Evolutionary conservation across 768 basidiomycete genomes (phyloP).

Genomic region (Tylopilus vinaceipallidus): DNA sequence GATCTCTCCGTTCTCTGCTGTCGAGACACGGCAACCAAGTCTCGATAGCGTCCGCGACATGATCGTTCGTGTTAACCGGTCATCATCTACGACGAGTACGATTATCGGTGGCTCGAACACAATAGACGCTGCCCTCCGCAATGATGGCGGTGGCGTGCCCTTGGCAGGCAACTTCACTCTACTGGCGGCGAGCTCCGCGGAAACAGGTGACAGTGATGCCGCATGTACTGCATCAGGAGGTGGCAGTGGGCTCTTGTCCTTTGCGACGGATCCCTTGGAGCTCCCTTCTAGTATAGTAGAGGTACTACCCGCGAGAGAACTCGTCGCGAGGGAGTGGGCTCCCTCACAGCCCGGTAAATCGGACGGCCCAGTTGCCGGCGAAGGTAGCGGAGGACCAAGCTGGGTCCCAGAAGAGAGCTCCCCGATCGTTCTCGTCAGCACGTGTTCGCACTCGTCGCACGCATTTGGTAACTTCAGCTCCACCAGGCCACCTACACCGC

Average conservation of each 20-base stretch:
- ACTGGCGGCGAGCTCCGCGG: conserved; percentile 8
- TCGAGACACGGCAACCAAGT: conserved; percentile 73
- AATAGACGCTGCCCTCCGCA: conserved; percentile 7
- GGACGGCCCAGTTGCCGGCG: conserved; percentile 1
- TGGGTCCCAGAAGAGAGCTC: conserved; percentile 41
- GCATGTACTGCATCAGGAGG: conserved; percentile 4
- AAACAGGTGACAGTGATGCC: conserved; percentile 1
- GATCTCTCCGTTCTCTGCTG: conserved; percentile 81
- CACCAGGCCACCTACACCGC: conserved; percentile 49
- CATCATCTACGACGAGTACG: conserved; percentile 84
- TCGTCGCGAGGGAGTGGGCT: background rate
- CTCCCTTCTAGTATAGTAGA: conserved; percentile 4
- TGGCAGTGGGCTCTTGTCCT: background rate
- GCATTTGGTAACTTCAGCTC: conserved; percentile 49
- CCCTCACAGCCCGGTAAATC: background rate
- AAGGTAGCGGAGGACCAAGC: conserved; percentile 21
- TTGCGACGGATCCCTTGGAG: background rate
- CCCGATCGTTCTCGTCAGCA: conserved; percentile 43
- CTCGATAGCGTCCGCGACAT: conserved; percentile 80
- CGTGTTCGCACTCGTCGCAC: conserved; percentile 29
- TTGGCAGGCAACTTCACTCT: conserved; percentile 14
- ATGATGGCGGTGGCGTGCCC: conserved; percentile 6
- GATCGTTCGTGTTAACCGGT: conserved; percentile 71
- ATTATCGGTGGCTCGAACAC: conserved; percentile 51
- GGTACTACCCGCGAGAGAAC: conserved; percentile 1